phyloP scores from a whole-genome alignment of 805 yeast species.

The Zygosaccharomyces pseudorouxii region DNA sequence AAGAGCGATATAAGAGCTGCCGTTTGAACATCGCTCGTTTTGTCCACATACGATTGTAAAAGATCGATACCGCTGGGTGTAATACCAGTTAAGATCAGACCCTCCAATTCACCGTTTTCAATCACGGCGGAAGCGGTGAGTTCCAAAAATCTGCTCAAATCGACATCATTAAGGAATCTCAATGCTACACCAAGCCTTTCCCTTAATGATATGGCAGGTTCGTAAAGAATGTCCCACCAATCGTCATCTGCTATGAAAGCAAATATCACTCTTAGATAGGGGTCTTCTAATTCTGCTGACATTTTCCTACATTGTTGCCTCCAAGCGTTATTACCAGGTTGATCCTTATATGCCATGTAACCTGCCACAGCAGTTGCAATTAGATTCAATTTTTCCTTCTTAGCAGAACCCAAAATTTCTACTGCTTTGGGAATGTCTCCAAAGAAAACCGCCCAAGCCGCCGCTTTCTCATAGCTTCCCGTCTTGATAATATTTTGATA shows the following conservation, averaged over 20 bases:
- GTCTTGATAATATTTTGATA: constrained; percentile 49
- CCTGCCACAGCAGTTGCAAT: constrained; percentile 96
- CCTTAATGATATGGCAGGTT: constrained; percentile 77
- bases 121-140: constrained; percentile 69
- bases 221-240: constrained; percentile 95
- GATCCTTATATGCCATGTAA: constrained; percentile 45
- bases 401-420: constrained; percentile 68
- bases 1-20: constrained; percentile 76
- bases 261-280: constrained; percentile 85
- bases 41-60: constrained; percentile 79
- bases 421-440: constrained; percentile 83
- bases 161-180: constrained; percentile 76
- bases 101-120: constrained; percentile 80
- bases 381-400: constrained; percentile 61
- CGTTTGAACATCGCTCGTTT: constrained; percentile 87
- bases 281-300: constrained; percentile 84
- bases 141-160: constrained; percentile 65
- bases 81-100: constrained; percentile 85
- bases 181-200: constrained; percentile 90
- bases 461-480: constrained; percentile 81
- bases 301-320: constrained; percentile 84
- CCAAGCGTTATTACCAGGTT: constrained; percentile 69
- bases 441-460: constrained; percentile 95
- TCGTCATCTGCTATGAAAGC: constrained; percentile 91
- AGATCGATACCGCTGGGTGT: constrained; percentile 79